phyloP scores from a whole-genome alignment of 208 protist species.

The Leishmania braziliensis region DNA sequence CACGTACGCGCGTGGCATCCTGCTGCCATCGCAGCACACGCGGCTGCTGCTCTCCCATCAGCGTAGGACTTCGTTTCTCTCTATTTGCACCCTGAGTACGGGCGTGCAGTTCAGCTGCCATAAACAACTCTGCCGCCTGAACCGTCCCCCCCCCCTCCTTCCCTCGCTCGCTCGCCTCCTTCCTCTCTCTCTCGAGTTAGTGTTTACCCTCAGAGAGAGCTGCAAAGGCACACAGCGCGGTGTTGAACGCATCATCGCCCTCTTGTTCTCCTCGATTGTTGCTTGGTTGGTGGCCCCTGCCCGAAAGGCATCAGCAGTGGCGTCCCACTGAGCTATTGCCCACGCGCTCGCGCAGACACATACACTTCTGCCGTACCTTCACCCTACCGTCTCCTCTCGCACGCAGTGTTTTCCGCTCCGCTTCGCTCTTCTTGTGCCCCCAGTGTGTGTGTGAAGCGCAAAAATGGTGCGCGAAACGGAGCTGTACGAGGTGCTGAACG shows the following conservation, averaged over 20 bases:
- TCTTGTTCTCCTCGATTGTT: background rate
- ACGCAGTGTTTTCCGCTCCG: background rate
- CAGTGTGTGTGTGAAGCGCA: background rate
- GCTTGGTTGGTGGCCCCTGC: background rate
- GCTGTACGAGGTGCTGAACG: constrained; percentile 83
- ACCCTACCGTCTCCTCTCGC: background rate
- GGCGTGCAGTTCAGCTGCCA: no score
- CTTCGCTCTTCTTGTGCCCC: background rate
- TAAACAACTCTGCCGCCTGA: no score
- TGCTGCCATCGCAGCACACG: no score
- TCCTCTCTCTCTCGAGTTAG: background rate
- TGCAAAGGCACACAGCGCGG: background rate
- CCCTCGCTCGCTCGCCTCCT: background rate
- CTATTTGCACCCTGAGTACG: no score
- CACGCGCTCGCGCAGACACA: background rate
- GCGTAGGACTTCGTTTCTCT: no score
- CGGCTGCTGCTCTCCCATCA: no score
- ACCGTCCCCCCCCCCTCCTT: no score
- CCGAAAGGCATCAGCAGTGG: background rate
- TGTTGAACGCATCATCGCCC: background rate
- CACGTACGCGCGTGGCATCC: no score
- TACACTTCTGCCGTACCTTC: background rate
- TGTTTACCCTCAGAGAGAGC: constrained; percentile 2
- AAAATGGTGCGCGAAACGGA: constrained; percentile 89
- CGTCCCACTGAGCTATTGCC: background rate